These are phyloP conservation scores for Backusella luteola DNA, from an alignment of 192 early-diverging fungal genomes.

Conservation along the genomic window DNA sequence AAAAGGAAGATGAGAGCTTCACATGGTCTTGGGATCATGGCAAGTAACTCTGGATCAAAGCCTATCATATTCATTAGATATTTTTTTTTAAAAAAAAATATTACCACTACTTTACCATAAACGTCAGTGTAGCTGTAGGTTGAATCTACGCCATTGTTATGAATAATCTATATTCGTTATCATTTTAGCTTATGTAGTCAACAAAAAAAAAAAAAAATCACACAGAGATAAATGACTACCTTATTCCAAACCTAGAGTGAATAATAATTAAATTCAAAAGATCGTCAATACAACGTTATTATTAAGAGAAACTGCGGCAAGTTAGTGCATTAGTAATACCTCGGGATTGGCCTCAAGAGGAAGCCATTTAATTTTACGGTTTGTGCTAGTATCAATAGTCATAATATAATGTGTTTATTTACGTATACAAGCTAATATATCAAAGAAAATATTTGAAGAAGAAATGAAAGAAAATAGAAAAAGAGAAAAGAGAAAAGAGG, in stretches of 20 bases:
- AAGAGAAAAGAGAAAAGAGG: not conserved
- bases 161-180: conserved; percentile 49
- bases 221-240: conserved; percentile 29
- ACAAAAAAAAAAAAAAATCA: not conserved
- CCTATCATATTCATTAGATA: conserved; percentile 37
- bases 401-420: not conserved
- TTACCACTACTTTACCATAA: conserved; percentile 48
- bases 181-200: not conserved
- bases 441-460: not conserved
- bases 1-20: conserved; percentile 83
- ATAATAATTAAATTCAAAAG: not conserved
- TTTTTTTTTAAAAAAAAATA: too few relatives aligned
- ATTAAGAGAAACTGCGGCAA: not conserved
- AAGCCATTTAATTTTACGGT: conserved; percentile 59
- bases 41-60: conserved; percentile 78
- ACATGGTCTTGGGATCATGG: conserved; percentile 78
- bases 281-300: not conserved
- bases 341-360: conserved; percentile 90
- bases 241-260: conserved; percentile 61
- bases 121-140: conserved; percentile 76
- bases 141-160: conserved; percentile 63
- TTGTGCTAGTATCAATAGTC: conserved; percentile 13
- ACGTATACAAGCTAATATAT: not conserved
- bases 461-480: not conserved
- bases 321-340: conserved; percentile 38